Percentiles rank a stretch among this genome's conserved stretches.
Evolutionary conservation across 2,329 filamentous ascomycete species (phyloP).

Genomic region (Ophiocordyceps camponoti-floridani): DNA sequence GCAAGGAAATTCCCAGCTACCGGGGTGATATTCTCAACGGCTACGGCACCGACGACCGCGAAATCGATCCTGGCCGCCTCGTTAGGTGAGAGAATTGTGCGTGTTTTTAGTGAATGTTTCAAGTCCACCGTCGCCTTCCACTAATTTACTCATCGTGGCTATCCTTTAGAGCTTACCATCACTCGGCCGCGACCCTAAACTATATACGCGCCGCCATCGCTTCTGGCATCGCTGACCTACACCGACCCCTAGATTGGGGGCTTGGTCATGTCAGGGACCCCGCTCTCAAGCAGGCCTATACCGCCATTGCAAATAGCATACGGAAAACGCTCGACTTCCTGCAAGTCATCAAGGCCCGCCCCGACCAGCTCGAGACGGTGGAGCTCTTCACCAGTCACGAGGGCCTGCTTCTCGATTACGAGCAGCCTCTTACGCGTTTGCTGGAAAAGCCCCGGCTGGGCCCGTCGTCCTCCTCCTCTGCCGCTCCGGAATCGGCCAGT

Average conservation of each 20-base stretch:
- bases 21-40: constrained; percentile 93
- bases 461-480: neutral
- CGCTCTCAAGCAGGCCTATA: constrained; percentile 70
- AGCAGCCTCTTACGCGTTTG: constrained; percentile 66
- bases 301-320: constrained; percentile 66
- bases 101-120: neutral
- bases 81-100: constrained; percentile 34
- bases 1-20: constrained; percentile 73
- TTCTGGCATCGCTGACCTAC: constrained; percentile 82
- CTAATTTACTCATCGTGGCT: too few relatives aligned
- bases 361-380: constrained; percentile 71
- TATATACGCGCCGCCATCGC: constrained; percentile 72
- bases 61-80: constrained; percentile 66
- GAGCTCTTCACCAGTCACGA: constrained; percentile 95
- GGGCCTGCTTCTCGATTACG: constrained; percentile 84
- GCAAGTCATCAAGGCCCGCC: constrained; percentile 76
- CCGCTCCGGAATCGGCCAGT: neutral
- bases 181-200: constrained; percentile 88
- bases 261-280: constrained; percentile 81
- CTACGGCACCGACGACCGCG: constrained; percentile 55
- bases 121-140: neutral
- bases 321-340: constrained; percentile 89
- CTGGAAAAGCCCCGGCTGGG: constrained; percentile 33
- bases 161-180: constrained; percentile 64
- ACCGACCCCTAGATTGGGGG: constrained; percentile 87